Evolutionary conservation across 139 green algal species (phyloP), one percentile per base, ranked within the genome.

Genomic region (Coelastrella sp.): DNA sequence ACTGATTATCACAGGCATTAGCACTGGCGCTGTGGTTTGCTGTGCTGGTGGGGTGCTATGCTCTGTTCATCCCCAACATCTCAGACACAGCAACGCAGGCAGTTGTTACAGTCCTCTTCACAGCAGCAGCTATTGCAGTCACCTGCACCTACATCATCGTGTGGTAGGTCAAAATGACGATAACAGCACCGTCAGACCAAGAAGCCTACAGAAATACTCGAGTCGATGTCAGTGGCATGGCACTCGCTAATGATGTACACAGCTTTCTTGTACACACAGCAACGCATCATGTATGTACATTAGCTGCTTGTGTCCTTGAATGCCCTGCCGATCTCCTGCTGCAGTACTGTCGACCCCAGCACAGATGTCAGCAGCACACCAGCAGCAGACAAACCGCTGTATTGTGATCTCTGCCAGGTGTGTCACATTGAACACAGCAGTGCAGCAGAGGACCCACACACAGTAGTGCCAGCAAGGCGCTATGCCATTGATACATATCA

Each of bases 331-430:
- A 49, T 49, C 35, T 49, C 24, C 24, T 86, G 57, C 8, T 84
- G 85, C 85, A 90, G 85, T 49, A 19, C 35, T 8, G 74, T 35
- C 10, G 73, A 90, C 73, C 85, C 85, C 35, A 73, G 58, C 8
- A 78, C 82, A 17, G 8, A 25, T 49, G 85, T 70, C 58, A 59
- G 61, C 22, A 15, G 9, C n/a, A 58, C 25, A 9, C 10, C 20
- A 76, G 20, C 56, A 74, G 25, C 73, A 63, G 73, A 57, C 6
- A 63, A 24, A 27, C 70, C 72, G 20, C 24, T 84, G 9, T 90
- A 65, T 73, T 90, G 85, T 59, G 85, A 90, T 9, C 73, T 56
- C 58, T 90, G 85, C 59, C 58, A 90, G 73, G 85, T 90, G 72
- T 7, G 85, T 17, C 61, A 6, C 60, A 63, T 25, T 56, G 6